These are phyloP conservation scores for Tylopilus intermedius DNA, from an alignment of 768 basidiomycete species.

Conservation along the genomic window DNA sequence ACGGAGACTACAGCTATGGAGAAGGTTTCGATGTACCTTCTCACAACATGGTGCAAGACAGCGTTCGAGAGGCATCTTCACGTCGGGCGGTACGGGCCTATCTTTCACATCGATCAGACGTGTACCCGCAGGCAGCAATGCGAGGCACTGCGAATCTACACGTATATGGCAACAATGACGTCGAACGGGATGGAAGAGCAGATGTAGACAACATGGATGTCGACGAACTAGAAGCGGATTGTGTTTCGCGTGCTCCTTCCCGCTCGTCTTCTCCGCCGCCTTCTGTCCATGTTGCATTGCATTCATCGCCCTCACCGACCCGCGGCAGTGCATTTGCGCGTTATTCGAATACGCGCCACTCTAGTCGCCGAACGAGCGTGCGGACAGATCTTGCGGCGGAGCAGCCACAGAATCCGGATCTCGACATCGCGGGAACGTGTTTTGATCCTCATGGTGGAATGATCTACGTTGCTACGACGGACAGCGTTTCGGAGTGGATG, in stretches of 20 bases:
- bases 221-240: constrained; percentile 48
- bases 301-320: constrained; percentile 21
- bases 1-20: constrained; percentile 34
- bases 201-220: constrained; percentile 47
- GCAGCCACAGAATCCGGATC: constrained; percentile 19
- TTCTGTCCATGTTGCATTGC: constrained; percentile 29
- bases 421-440: constrained; percentile 65
- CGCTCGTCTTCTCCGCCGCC: constrained; percentile 46
- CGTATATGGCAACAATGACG: constrained; percentile 18
- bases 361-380: constrained; percentile 15
- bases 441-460: constrained; percentile 67
- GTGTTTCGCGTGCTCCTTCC: constrained; percentile 47
- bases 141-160: constrained; percentile 14
- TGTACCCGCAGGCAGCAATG: constrained; percentile 18
- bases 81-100: constrained; percentile 43
- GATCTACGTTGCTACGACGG: constrained; percentile 63
- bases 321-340: constrained; percentile 17
- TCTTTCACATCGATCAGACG: constrained; percentile 20
- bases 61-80: constrained; percentile 51
- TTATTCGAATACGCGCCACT: constrained; percentile 17
- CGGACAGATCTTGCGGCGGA: constrained; percentile 12
- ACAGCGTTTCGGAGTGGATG: constrained; percentile 72
- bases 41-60: constrained; percentile 48
- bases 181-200: constrained; percentile 27
- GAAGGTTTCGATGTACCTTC: constrained; percentile 53